phyloP scores from a whole-genome alignment of 2,329 filamentous ascomycete genomes.

The Penicillium sp. region DNA sequence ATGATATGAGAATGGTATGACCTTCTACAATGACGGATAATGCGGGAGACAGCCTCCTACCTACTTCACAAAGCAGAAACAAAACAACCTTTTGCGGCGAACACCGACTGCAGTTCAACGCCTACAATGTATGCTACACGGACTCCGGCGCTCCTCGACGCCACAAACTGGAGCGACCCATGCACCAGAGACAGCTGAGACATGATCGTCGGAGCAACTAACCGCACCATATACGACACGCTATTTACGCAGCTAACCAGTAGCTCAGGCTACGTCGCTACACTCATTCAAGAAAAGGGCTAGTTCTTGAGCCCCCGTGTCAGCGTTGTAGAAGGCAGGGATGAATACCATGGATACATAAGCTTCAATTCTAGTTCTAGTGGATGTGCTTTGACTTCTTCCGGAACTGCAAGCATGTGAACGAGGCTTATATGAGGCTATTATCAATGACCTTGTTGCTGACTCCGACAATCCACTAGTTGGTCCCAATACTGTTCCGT shows the following conservation, averaged over 20 bases:
- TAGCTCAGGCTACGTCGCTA: neutral
- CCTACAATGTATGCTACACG: too few species aligned
- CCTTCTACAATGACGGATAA: neutral
- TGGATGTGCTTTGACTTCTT: neutral
- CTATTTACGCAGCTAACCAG: neutral
- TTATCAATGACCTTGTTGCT: neutral
- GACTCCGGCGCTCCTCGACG: neutral
- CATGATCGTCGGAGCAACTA: neutral
- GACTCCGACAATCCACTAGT: neutral
- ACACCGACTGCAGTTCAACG: neutral
- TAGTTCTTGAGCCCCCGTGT: neutral
- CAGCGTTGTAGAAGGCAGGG: neutral
- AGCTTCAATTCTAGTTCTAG: neutral
- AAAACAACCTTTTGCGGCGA: neutral
- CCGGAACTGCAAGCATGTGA: neutral
- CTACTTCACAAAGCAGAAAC: neutral
- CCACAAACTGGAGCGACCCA: neutral
- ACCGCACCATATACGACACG: neutral
- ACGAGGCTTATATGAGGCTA: neutral
- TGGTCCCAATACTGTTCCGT: neutral
- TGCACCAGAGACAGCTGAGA: neutral
- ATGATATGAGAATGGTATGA: too few species aligned
- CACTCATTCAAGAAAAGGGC: neutral
- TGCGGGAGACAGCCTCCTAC: neutral
- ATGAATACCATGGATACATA: neutral